Base-by-base conservation (phyloP, 2,329 filamentous ascomycete species). In the Reticulascus tulasneorum region DNA sequence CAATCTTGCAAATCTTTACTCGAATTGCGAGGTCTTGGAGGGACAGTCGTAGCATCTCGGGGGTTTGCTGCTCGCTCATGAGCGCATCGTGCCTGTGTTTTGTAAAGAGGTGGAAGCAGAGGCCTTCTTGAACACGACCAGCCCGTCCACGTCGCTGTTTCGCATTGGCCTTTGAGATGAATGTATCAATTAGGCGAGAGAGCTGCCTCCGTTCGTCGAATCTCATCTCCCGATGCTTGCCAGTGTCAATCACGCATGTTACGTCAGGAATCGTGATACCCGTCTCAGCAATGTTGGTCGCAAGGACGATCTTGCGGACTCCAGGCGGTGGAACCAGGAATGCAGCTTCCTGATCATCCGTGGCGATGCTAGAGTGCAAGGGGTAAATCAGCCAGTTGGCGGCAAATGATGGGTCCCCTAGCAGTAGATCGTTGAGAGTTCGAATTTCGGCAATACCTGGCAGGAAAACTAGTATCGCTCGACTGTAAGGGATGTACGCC, bases 191-290 rank as follows among this genome's bases (percentile, higher is more conserved):
- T 15, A 98, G 74, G 16, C 87, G 78, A 2, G 91, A 97, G 22
- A 98, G 71, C 54, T 98, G 93, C 38, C 89, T 77, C 37, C 86
- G 79, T 64, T 98, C 93, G 54, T 98, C 91, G 51, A 94, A 97
- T 19, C 91, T 75, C 91, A 96, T 96, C 60, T 95, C 91, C 47
- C 94, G 89, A 61, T 97, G 91, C 60, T 95, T 97, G 38, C 93
- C 93, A 1, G 89, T 90, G 59, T 98, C 93, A 40, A 98, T 85
- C 29, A 98, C 93, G 50, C 90, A 95, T 1, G 93, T 97, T 20
- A 98, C 87, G 56, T 98, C 93, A 2, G 93, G 93, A 47, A 98
- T 98, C 0, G 93, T 98, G 54, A 98, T 95, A 67, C 93, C 93
- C 1, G 93, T 98, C 60, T 98, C 93, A 5, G 93, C 93, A 58